Conservation (phyloP, 73 alveolate genomes). For the Durusdinium trenchii region DNA sequence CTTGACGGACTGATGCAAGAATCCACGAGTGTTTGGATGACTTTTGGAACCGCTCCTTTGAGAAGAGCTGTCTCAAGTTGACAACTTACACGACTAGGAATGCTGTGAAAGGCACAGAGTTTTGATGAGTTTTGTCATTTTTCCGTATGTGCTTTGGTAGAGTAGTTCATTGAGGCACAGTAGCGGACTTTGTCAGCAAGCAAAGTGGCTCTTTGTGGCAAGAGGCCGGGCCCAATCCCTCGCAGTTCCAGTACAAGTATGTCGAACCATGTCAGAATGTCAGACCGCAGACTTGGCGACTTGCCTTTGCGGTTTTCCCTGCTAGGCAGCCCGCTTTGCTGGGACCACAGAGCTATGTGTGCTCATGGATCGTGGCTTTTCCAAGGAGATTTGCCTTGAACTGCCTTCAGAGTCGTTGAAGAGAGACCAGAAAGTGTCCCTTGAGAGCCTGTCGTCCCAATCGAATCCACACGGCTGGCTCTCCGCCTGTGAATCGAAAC, state of each 20-base stretch:
- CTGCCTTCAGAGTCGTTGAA: neutral
- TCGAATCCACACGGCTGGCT: neutral
- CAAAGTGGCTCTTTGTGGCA: constrained; percentile 69
- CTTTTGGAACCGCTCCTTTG: too few species aligned
- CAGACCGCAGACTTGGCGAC: too few species aligned
- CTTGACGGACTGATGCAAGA: too few species aligned
- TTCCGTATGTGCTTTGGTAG: too few species aligned
- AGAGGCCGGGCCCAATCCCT: constrained; percentile 15
- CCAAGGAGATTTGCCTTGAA: constrained; percentile 15
- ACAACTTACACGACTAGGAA: too few species aligned
- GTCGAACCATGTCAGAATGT: neutral
- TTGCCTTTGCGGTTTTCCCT: too few species aligned
- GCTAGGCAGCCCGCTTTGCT: constrained; percentile 56
- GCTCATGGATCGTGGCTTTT: constrained; percentile 91
- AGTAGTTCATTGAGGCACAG: neutral
- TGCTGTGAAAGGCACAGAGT: too few species aligned
- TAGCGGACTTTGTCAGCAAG: constrained; percentile 69
- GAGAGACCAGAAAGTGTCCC: neutral
- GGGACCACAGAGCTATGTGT: constrained; percentile 77
- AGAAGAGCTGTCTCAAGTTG: too few species aligned
- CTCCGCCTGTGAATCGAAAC: neutral
- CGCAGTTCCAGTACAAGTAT: neutral
- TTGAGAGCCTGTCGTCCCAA: neutral
- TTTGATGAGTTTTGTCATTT: too few species aligned
- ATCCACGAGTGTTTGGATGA: too few species aligned